These are phyloP conservation scores for Coniella lustricola DNA, from an alignment of 2,329 filamentous ascomycete species.

Conservation along the genomic window DNA sequence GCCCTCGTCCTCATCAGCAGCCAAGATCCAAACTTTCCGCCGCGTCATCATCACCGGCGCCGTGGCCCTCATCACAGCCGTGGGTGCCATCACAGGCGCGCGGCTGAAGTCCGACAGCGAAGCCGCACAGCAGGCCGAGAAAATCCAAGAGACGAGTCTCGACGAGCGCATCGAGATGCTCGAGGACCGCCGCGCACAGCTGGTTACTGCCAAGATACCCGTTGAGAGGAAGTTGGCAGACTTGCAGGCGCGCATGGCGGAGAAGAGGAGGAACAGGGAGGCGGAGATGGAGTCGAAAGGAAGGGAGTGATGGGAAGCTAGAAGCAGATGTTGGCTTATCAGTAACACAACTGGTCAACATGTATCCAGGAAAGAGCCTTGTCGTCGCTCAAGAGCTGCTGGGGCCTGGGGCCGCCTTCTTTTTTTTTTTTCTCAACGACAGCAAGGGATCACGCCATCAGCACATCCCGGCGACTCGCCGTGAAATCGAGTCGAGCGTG, in stretches of 20 bases:
- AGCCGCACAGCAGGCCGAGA: conserved; percentile 14
- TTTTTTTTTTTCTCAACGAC: no score
- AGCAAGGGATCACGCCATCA: no score
- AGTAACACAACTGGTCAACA: no score
- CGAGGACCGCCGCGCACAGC: conserved; percentile 20
- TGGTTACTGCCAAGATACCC: conserved; percentile 21
- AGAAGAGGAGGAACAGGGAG: conserved; percentile 2
- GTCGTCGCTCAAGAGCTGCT: no score
- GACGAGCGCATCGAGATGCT: conserved; percentile 27
- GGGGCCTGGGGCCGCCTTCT: no score
- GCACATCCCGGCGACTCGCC: no score
- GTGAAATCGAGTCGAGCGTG: no score
- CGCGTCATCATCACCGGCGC: conserved; percentile 20
- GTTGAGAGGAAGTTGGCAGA: conserved; percentile 26
- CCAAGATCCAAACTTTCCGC: conserved; percentile 16
- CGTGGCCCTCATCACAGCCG: conserved; percentile 24
- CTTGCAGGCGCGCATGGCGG: conserved; percentile 23
- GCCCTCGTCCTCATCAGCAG: neutral
- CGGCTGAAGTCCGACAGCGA: conserved; percentile 23
- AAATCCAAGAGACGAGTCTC: conserved; percentile 21
- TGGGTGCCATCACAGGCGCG: conserved; percentile 27
- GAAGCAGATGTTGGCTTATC: no score
- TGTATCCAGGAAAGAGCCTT: no score
- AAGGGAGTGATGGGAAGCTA: neutral
- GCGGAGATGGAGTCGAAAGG: neutral